Evolutionary conservation across 805 yeast species (phyloP).

Genomic region (Kazachstania bromeliacearum): DNA sequence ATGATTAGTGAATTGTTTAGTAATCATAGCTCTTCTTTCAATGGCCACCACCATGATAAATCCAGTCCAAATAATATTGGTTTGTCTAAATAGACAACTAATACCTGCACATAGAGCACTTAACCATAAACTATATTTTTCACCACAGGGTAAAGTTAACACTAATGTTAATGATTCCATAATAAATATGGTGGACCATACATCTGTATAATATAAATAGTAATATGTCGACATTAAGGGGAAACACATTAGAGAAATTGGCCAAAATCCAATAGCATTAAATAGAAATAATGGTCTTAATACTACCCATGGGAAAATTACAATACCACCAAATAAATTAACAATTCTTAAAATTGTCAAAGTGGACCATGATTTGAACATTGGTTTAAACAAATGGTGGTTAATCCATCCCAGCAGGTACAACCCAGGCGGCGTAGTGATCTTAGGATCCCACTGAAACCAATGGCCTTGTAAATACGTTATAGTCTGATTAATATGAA

Average conservation of each 20-base stretch:
- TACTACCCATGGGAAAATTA: conserved; percentile 42
- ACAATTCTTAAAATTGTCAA: conserved; percentile 40
- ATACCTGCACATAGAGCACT: conserved; percentile 50
- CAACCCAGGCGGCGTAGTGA: conserved; percentile 95
- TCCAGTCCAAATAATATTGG: conserved; percentile 80
- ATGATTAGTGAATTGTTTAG: conserved; percentile 32
- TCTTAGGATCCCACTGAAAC: conserved; percentile 72
- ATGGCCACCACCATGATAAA: conserved; percentile 47
- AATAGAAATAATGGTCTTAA: conserved; percentile 32
- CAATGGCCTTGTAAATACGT: conserved; percentile 55
- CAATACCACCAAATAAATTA: conserved; percentile 58
- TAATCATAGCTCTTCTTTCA: conserved; percentile 40
- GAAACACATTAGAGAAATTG: conserved; percentile 37
- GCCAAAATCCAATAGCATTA: conserved; percentile 37
- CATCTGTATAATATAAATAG: conserved; percentile 81
- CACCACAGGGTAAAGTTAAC: conserved; percentile 32
- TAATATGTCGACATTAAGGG: conserved; percentile 71
- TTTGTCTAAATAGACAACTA: conserved; percentile 77
- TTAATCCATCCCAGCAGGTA: conserved; percentile 42
- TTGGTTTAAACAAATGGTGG: conserved; percentile 19
- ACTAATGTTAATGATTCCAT: conserved; percentile 45
- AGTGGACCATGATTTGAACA: conserved; percentile 19
- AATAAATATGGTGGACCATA: conserved; percentile 76
- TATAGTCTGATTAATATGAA: conserved; percentile 75
- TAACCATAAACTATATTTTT: conserved; percentile 28